A percentile compares a stretch with the other conserved stretches of the same genome.
Evolutionary conservation across 257 asterid species (phyloP).

Genomic region (Lycium ferocissimum): DNA sequence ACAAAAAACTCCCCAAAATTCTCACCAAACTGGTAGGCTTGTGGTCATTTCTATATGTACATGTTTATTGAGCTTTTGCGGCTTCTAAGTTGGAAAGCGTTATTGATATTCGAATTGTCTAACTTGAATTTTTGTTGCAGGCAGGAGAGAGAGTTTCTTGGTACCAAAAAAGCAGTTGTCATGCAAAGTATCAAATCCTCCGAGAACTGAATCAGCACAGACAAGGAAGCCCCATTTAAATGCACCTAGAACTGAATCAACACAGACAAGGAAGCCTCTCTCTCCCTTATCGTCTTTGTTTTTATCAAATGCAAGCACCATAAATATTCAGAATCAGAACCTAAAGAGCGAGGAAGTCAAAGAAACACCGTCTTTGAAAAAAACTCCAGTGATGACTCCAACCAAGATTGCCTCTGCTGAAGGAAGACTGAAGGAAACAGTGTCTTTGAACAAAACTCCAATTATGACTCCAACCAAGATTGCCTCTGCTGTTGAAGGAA

Average conservation of each 20-base stretch:
- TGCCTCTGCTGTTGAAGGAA: slow-evolving; percentile 30
- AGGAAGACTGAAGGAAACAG: slow-evolving; percentile 37
- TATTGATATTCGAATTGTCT: not conserved
- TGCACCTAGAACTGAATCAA: slow-evolving; percentile 34
- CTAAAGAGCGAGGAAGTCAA: slow-evolving; percentile 35
- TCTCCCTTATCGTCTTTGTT: slow-evolving; percentile 63
- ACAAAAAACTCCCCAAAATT: slow-evolving; percentile 33
- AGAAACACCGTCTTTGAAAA: slow-evolving; percentile 33
- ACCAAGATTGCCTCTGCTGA: slow-evolving; percentile 30
- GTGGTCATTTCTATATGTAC: not conserved
- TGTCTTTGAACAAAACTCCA: slow-evolving; percentile 29
- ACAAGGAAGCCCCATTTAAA: slow-evolving; percentile 54
- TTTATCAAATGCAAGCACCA: slow-evolving; percentile 54
- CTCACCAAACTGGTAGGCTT: slow-evolving; percentile 15
- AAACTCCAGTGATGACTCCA: slow-evolving; percentile 42
- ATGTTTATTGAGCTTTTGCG: not conserved
- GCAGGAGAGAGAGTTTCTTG: slow-evolving; percentile 51
- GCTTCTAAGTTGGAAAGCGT: not conserved
- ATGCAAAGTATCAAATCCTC: slow-evolving; percentile 39
- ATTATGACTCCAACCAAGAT: slow-evolving; percentile 41
- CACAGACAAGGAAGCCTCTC: slow-evolving; percentile 45
- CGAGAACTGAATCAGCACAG: slow-evolving; percentile 33
- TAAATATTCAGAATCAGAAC: slow-evolving; percentile 47
- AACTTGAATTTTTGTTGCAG: slow-evolving; percentile 38
- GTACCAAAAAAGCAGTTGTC: slow-evolving; percentile 35